Evolutionary conservation across 805 yeast genomes (phyloP).

Genomic region (Candida golubevii): DNA sequence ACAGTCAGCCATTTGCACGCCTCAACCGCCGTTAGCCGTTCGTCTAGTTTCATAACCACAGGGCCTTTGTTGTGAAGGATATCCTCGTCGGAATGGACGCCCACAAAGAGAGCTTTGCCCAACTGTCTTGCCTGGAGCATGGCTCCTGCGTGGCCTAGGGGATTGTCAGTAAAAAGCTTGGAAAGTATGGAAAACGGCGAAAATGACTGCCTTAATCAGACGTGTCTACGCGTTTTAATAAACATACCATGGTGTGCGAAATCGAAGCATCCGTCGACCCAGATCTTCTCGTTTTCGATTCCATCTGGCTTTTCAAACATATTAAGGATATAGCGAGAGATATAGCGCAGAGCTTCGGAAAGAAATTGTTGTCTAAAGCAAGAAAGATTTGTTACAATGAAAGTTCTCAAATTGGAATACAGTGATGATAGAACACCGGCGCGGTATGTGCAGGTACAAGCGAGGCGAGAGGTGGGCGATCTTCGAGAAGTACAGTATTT

Average conservation of each 20-base stretch:
- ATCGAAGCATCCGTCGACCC: conserved; percentile 99
- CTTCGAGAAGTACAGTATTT: no score
- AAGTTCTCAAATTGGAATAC: no score
- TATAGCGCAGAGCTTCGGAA: no score
- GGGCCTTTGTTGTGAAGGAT: conserved; percentile 84
- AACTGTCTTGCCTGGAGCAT: conserved; percentile 86
- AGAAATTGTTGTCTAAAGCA: no score
- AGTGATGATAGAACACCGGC: no score
- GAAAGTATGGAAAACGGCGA: neutral
- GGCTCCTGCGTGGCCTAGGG: conserved; percentile 83
- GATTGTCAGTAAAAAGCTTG: conserved; percentile 17
- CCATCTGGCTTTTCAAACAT: conserved; percentile 42
- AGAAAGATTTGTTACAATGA: no score
- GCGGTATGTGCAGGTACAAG: no score
- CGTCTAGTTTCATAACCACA: conserved; percentile 82
- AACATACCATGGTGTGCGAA: conserved; percentile 88
- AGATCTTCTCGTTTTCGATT: conserved; percentile 52
- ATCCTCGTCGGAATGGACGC: conserved; percentile 90
- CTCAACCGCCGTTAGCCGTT: conserved; percentile 77
- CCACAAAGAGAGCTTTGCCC: conserved; percentile 73
- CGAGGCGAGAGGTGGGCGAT: no score
- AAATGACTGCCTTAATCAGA: neutral
- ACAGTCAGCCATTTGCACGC: conserved; percentile 87
- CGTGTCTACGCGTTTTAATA: no score
- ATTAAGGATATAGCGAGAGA: no score